Evolutionary conservation across 768 basidiomycete species (phyloP), one percentile per base, ranked within the genome.

Genomic region (Leccinum uliginosum): DNA sequence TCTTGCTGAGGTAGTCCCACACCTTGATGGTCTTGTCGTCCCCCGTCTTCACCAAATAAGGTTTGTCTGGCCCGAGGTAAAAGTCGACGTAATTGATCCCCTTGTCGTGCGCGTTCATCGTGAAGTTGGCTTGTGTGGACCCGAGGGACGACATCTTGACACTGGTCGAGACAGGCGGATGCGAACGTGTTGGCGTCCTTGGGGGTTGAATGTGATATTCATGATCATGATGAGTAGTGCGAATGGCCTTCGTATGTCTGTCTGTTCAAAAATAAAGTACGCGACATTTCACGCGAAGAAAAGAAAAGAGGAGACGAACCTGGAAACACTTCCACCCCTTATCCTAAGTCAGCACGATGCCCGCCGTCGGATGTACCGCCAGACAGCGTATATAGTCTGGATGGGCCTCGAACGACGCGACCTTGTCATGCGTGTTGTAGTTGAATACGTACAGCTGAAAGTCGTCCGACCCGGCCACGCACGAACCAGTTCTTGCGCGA

Each of bases 21-120:
- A 98, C 85, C 68, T 98, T 98, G 75, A 99, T 89, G 3, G 90
- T 90, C 77, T 93, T 90, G 80, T 99, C 97, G 73, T 98, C 97
- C 53, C 95, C 93, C 2, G 91, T 91, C 11, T 96, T 98, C 34
- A 98, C 89, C 51, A 99, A 82, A 70, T 98, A 99, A 0, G 97
- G 97, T 67, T 91, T 94, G 75, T 99, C 96, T 3, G 93, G 87
- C 50, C 95, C 96, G 4, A 95, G 94, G 65, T 98, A 98, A 75
- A 98, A 98, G 68, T 98, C 95, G 67, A 99, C 94, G 62, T 91
- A 98, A 78, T 99, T 98, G 67, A 98, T 95, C 43, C 96, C 97
- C 75, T 97, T 98, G 62, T 98, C 96, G 73, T 98, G 96, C 0
- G 96, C 95, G 50, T 99, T 96, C 81, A 99, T 86, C 27, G 93